These are phyloP conservation scores for Yamadazyma spencermartinsiae DNA, from an alignment of 1,139 yeast species.

Conservation along the genomic window DNA sequence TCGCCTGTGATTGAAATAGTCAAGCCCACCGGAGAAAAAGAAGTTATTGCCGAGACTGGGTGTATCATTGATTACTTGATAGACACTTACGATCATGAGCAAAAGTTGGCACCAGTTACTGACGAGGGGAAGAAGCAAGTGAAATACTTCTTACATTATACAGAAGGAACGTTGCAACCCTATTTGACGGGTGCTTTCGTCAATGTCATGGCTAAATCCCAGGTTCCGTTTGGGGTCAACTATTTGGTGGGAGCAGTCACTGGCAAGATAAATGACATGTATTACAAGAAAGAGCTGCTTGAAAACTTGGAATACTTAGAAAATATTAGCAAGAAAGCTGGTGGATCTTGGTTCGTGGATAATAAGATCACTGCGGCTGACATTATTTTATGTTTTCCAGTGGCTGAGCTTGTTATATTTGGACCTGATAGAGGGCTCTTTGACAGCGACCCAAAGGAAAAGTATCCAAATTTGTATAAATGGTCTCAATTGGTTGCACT, in stretches of 20 bases:
- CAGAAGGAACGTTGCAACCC: conserved; percentile 43
- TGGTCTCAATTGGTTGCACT: conserved; percentile 24
- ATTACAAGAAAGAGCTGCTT: conserved; percentile 26
- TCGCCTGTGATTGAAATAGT: conserved; percentile 41
- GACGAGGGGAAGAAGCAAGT: conserved; percentile 28
- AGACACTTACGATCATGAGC: conserved; percentile 27
- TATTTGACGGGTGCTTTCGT: conserved; percentile 33
- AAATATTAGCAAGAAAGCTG: conserved; percentile 26
- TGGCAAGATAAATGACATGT: conserved; percentile 26
- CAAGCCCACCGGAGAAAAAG: conserved; percentile 20
- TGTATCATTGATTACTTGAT: conserved; percentile 34
- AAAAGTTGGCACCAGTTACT: conserved; percentile 26
- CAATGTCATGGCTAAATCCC: conserved; percentile 23
- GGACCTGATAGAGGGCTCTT: conserved; percentile 13
- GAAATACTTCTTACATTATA: conserved; percentile 37
- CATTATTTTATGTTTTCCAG: conserved; percentile 38
- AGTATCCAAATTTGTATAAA: conserved; percentile 26
- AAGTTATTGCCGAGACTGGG: conserved; percentile 40
- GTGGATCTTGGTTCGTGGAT: conserved; percentile 36
- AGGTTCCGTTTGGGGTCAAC: conserved; percentile 32
- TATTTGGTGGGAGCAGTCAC: conserved; percentile 26
- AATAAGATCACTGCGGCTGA: conserved; percentile 40
- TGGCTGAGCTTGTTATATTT: conserved; percentile 23
- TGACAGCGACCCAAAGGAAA: conserved; percentile 8
- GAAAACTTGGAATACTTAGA: conserved; percentile 34